Base-by-base conservation (phyloP, 164 flowering plant species). In the Piper betle region DNA sequence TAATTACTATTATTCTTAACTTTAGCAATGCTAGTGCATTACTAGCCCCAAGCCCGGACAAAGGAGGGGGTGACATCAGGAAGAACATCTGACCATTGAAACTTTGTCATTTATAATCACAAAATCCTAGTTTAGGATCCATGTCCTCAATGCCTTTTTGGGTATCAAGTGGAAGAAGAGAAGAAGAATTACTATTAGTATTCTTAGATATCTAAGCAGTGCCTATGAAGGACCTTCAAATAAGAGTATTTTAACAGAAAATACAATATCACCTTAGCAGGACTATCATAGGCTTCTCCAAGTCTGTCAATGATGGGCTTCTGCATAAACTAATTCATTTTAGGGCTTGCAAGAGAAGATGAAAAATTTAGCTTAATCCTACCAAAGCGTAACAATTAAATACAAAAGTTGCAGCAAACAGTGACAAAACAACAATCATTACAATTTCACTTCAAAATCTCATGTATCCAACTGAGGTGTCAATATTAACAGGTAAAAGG, bases 281-380 rank as follows among this genome's bases (percentile, higher is more conserved):
- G 81, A 68, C 77, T 80, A 58, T 93, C 98, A 76, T 86, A 93
- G 66, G 94, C 97, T 76, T 90, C 98, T 63, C 85, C 96, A 60
- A 93, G 91, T 73, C 86, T 77, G 86, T 93, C 93, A 68, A 82
- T 77, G 66, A 93, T 86, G 62, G 97, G 98, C 78, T 90, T 93
- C 97, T 92, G 90, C 80, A 78, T 4, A 4, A 25, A 13, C 33
- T 55, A 55, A 55, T 11, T 55, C 1, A 25, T 25, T 55, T 33
- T 19, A 6, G 2, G 3, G 46, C 46, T 42, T 42, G 46, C 46
- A 42, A 6, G 11, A 42, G 46, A 46, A 3, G 6, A 46, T 46
- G 50, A 46, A 15, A 10, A 15, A 46, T 46, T 4, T 46, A 15
- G 15, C 50, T 46, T 10, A 12, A 46, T 10, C 50, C 15, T 10